phyloP scores from a whole-genome alignment of 495 filamentous ascomycete species.

The Aspergillus baeticus region DNA sequence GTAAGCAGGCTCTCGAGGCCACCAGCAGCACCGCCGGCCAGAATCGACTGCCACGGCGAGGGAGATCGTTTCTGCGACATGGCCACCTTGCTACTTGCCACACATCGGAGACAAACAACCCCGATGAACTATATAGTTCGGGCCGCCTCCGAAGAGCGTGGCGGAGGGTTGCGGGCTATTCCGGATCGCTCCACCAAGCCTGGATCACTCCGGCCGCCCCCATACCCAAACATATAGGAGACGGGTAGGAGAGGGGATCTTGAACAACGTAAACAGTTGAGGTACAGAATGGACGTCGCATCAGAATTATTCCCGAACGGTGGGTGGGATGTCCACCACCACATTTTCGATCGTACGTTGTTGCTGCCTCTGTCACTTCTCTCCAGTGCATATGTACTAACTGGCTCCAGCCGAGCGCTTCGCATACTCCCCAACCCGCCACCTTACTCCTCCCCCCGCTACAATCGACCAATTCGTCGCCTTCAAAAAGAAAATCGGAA shows the following conservation, averaged over 20 bases:
- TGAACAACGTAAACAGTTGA: no score
- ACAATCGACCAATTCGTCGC: slow-evolving; percentile 21
- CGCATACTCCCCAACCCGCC: slow-evolving; percentile 22
- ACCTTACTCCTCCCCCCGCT: slow-evolving; percentile 25
- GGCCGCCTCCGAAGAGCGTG: no score
- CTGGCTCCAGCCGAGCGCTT: slow-evolving; percentile 15
- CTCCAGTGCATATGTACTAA: neutral
- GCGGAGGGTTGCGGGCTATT: no score
- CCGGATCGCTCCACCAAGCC: no score
- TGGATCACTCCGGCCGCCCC: no score
- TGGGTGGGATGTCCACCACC: slow-evolving; percentile 28
- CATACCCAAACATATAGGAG: no score
- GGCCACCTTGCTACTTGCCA: neutral
- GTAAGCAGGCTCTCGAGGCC: slow-evolving; percentile 21
- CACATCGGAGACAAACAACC: neutral
- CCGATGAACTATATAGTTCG: neutral
- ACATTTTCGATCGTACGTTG: slow-evolving; percentile 25
- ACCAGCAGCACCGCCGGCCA: slow-evolving; percentile 21
- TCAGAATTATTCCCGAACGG: slow-evolving; percentile 23
- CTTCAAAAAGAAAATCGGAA: slow-evolving; percentile 21
- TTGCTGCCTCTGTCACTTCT: no score
- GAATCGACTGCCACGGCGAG: slow-evolving; percentile 23
- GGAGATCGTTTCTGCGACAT: slow-evolving; percentile 1
- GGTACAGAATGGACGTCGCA: no score
- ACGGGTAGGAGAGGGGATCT: no score